Base-by-base conservation (phyloP, 345 rosid species). In the Brassica cretica region DNA sequence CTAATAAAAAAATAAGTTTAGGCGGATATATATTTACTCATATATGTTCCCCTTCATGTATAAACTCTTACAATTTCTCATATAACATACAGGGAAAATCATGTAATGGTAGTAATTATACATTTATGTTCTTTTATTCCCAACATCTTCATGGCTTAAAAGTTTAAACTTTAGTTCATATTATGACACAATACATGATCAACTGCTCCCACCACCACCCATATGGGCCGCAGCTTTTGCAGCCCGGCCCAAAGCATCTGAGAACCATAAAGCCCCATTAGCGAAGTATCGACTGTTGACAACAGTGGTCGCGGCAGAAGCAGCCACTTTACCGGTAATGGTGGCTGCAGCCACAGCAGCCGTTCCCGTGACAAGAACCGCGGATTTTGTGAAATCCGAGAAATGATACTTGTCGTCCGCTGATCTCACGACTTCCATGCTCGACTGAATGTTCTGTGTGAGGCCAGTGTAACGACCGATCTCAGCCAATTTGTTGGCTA, bases 211-310 rank as follows among this genome's bases (percentile, higher is more conserved):
- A 72, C 84, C 89, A 63, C 78, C 82, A 68, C 89, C 97, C 59
- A 92, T 75, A 73, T 89, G 91, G 61, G 94, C 93, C 2, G 94
- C 87, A 7, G 93, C 88, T 84, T 92, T 81, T 7, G 96, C 93
- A 7, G 92, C 96, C 1, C 81, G 88, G 25, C 74, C 80, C 84
- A 92, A 82, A 39, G 75, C 86, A 72, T 79, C 89, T 0, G 98
- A 92, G 80, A 90, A 87, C 98, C 93, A 92, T 6, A 89, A 87
- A 69, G 93, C 92, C 70, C 97, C 97, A 80, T 82, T 88, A 49
- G 96, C 93, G 66, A 92, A 90, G 83, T 88, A 89, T 66, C 73
- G 81, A 89, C 95, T 94, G 72, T 88, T 90, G 39, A 83, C 89
- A 9, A 87, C 86, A 33, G 56, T 49, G 2, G 56, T 49, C 18